Evolutionary conservation across 305 asterid species (phyloP).

Genomic region (Ajuga reptans): DNA sequence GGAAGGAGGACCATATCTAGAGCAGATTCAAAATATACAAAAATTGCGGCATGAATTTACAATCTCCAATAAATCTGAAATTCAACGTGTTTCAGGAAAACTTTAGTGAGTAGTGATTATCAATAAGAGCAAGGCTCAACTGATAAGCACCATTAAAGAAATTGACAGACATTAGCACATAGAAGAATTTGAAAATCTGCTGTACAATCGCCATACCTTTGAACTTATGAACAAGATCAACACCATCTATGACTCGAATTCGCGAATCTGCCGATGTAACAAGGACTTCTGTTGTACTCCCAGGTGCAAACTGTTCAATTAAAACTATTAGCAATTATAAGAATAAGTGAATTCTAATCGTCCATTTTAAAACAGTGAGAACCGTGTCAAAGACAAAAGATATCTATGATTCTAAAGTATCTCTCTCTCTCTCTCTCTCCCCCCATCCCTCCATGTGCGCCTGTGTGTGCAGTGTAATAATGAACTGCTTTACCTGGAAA

Average conservation of each 20-base stretch:
- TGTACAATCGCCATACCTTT: conserved; percentile 49
- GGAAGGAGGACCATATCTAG: neutral
- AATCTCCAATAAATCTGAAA: neutral
- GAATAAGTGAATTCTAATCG: neutral
- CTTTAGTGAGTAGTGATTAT: neutral
- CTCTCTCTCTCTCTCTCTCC: too few relatives aligned
- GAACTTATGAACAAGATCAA: conserved; percentile 82
- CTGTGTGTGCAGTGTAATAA: neutral
- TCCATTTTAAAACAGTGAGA: neutral
- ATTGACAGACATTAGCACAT: neutral
- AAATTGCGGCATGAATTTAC: neutral
- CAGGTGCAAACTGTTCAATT: conserved; percentile 76
- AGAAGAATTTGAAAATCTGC: neutral
- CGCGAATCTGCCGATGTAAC: conserved; percentile 95
- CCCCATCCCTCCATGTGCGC: neutral
- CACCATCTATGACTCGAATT: conserved; percentile 77
- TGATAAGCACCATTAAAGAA: neutral
- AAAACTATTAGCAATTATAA: conserved; percentile 23
- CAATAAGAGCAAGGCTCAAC: neutral
- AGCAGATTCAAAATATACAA: neutral
- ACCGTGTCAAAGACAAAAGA: neutral
- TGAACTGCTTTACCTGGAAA: conserved; percentile 57
- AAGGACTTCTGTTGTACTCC: conserved; percentile 88
- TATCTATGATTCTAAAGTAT: neutral
- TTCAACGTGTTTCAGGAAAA: neutral